These are phyloP conservation scores for Ceratorhiza oryzae-sativae DNA, from an alignment of 1,284 basidiomycete species.

Conservation along the genomic window DNA sequence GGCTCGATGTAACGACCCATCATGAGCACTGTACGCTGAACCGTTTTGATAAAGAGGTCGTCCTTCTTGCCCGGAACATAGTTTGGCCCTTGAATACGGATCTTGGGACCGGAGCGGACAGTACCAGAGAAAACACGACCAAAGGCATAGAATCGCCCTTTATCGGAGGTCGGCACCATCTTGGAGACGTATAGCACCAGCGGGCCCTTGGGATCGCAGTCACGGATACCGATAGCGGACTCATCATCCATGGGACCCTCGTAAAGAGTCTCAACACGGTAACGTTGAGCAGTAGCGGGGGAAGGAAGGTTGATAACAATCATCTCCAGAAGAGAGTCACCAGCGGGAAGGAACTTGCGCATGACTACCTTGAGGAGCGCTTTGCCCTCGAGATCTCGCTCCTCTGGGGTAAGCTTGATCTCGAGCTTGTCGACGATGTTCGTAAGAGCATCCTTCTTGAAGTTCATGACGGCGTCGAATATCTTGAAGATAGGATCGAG, in stretches of 20 bases:
- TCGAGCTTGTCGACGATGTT: slow-evolving; percentile 98
- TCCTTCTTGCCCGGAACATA: slow-evolving; percentile 99
- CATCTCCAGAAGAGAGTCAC: slow-evolving; percentile 99
- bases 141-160: slow-evolving; percentile 99
- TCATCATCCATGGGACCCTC: slow-evolving; percentile 99
- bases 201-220: slow-evolving; percentile 97
- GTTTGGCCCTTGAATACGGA: slow-evolving; percentile 99
- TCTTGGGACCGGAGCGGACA: slow-evolving; percentile 95
- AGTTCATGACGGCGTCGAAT: slow-evolving; percentile 99
- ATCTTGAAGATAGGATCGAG: slow-evolving; percentile 99
- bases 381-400: slow-evolving; percentile 97
- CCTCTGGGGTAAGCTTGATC: slow-evolving; percentile 87
- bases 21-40: slow-evolving; percentile 99
- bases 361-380: slow-evolving; percentile 97
- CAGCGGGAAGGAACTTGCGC: slow-evolving; percentile 99
- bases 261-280: slow-evolving; percentile 99
- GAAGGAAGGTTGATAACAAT: slow-evolving; percentile 99
- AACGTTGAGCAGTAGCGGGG: slow-evolving; percentile 94
- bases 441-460: slow-evolving; percentile 92
- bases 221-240: slow-evolving; percentile 97
- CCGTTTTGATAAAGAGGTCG: slow-evolving; percentile 97
- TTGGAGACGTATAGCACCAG: slow-evolving; percentile 99
- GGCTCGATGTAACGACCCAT: slow-evolving; percentile 99
- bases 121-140: slow-evolving; percentile 99
- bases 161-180: slow-evolving; percentile 99